phyloP scores from a whole-genome alignment of 75 land plant species.

The Picea glauca region DNA sequence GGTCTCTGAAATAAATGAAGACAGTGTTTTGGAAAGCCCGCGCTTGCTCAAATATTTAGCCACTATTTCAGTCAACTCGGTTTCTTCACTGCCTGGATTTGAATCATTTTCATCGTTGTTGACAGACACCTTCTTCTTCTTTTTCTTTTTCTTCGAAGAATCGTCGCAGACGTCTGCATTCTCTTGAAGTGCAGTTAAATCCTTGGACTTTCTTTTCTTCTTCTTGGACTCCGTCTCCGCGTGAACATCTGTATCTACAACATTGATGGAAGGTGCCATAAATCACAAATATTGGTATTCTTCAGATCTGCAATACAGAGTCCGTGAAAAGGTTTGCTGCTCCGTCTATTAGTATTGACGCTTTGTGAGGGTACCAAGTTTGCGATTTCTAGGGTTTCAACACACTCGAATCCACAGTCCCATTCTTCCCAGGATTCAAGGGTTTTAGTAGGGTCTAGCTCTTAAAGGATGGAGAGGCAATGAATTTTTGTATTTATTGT shows the following conservation, averaged over 20 bases:
- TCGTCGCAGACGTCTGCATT: background rate
- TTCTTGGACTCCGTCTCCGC: background rate
- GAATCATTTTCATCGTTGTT: background rate
- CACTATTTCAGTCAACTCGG: background rate
- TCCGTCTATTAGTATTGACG: no score
- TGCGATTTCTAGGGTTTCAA: no score
- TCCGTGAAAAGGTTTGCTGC: no score
- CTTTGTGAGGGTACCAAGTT: no score
- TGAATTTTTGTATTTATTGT: no score
- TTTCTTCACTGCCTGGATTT: background rate
- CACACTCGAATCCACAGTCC: no score
- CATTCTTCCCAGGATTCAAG: no score
- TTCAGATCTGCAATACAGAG: no score
- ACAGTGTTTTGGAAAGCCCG: background rate
- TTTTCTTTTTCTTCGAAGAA: background rate
- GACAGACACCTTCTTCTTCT: background rate
- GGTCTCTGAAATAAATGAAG: conserved; percentile 1
- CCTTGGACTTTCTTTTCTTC: background rate
- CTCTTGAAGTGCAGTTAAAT: background rate
- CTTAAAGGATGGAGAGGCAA: no score
- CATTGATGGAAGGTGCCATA: background rate
- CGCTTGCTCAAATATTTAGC: conserved; percentile 4
- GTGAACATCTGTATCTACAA: background rate
- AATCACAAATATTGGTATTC: no score
- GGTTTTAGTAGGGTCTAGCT: no score